A percentile compares a stretch with the other conserved stretches of the same genome.
phyloP scores from a whole-genome alignment of 73 alveolate species.

The Paramecium bursaria region DNA sequence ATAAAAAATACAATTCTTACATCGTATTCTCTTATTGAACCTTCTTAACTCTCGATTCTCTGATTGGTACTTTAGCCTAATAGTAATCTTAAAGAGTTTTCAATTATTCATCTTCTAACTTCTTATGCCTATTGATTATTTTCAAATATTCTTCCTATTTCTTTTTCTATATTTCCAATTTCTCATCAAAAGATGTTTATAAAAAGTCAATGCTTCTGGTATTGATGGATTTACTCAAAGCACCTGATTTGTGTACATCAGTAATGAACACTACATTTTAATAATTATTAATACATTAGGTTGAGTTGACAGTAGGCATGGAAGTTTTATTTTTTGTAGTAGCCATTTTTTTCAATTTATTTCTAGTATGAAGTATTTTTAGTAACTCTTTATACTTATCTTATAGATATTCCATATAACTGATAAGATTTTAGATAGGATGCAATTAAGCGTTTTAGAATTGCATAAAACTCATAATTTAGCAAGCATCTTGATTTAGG shows the following conservation, averaged over 20 bases:
- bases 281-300: slow-evolving; percentile 8
- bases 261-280: slow-evolving; percentile 29
- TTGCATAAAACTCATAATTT: slow-evolving; percentile 19
- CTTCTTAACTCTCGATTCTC: neutral
- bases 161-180: slow-evolving; percentile 7
- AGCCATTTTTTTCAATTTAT: slow-evolving; percentile 13
- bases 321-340: neutral
- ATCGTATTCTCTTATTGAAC: slow-evolving; percentile 30
- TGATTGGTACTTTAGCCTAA: slow-evolving; percentile 18
- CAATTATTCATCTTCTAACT: slow-evolving; percentile 24
- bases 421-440: slow-evolving; percentile 27
- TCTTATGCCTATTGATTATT: neutral
- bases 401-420: slow-evolving; percentile 38
- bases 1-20: neutral
- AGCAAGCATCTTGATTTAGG: slow-evolving; percentile 19
- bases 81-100: slow-evolving; percentile 42
- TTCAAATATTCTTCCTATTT: slow-evolving; percentile 8
- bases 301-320: slow-evolving; percentile 2
- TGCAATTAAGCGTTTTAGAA: slow-evolving; percentile 4
- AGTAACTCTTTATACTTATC: slow-evolving; percentile 38
- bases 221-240: slow-evolving; percentile 53
- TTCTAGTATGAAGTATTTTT: slow-evolving; percentile 26
- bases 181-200: slow-evolving; percentile 41
- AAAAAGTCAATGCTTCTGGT: slow-evolving; percentile 30
- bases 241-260: slow-evolving; percentile 52